Base-by-base conservation (phyloP, 257 asterid species). In the Scutellaria minor region DNA sequence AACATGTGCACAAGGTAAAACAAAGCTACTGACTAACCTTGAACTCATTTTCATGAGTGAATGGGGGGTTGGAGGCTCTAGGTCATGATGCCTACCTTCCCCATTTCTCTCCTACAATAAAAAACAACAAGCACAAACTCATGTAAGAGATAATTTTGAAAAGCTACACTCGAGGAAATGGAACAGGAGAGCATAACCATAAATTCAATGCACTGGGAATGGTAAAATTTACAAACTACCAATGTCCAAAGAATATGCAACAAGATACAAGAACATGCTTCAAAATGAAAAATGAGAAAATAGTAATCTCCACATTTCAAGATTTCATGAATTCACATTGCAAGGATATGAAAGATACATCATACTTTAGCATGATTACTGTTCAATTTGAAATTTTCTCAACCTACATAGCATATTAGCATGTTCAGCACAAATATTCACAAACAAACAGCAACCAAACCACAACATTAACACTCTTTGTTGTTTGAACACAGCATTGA, bases 51-150 rank as follows among this genome's bases (percentile, higher is more conserved):
- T 91, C 85, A 80, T 68, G 67, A 89, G 80, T 11, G 91, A 76
- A 83, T 81, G 89, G 41, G 96, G 96, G 70, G 94, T 86, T 66
- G 93, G 88, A 72, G 97, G 93, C 81, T 94, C 97, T 18, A 79
- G 48, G 12, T 89, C 98, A 50, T 83, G 90, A 72, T 78, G 73
- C 73, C 80, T 91, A 75, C 80, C 79, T 70, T 94, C 97, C 79
- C 90, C 91, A 62, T 85, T 89, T 79, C 96, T 88, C 82, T 94
- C 96, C 99, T 91, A 77, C 76, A 76, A 35, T 56, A 75, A 46
- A 78, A 75, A 62, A 67, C 6, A 70, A 70, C 15, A 13, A 56
- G 31, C 58, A 64, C 54, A 37, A 71, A 67, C 35, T 73, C 52
- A 45, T n/a, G 2, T 9, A 52, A 55, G 50, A 56, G 12, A 46